Percentiles rank a stretch among this genome's conserved stretches.
Evolutionary conservation across 306 rosid species (phyloP).

Genomic region (Nissolia schottii): DNA sequence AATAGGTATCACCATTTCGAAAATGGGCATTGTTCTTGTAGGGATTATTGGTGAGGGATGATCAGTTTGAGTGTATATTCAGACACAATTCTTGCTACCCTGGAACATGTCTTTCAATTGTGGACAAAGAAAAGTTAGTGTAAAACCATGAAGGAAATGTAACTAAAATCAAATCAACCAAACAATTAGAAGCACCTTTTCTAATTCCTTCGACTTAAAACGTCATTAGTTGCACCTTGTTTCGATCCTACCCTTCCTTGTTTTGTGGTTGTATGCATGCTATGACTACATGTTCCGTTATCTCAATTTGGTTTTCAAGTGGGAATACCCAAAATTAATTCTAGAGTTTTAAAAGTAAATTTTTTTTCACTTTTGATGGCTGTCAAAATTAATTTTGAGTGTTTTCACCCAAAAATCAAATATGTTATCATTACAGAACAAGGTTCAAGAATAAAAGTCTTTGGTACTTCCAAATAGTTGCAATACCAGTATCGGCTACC

Average conservation of each 20-base stretch:
- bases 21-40: slow-evolving; percentile 44
- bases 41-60: slow-evolving; percentile 38
- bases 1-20: slow-evolving; percentile 53
- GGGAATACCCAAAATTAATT: too few species aligned
- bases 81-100: background rate
- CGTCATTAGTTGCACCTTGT: background rate
- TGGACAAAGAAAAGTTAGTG: background rate
- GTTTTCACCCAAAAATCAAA: too few species aligned
- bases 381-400: too few species aligned
- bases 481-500: too few species aligned
- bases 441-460: background rate
- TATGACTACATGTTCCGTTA: background rate
- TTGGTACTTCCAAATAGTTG: too few species aligned
- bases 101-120: background rate
- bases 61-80: background rate
- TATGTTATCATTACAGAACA: too few species aligned
- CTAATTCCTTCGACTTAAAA: too few species aligned
- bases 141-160: background rate
- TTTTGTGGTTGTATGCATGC: background rate
- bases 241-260: background rate
- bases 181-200: too few species aligned
- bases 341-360: too few species aligned
- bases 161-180: background rate
- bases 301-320: background rate
- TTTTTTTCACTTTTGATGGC: too few species aligned